Percentiles rank a stretch among this genome's conserved stretches.
Conservation (phyloP, 2,329 filamentous ascomycete genomes). For the Cadophora luteo-olivacea region DNA sequence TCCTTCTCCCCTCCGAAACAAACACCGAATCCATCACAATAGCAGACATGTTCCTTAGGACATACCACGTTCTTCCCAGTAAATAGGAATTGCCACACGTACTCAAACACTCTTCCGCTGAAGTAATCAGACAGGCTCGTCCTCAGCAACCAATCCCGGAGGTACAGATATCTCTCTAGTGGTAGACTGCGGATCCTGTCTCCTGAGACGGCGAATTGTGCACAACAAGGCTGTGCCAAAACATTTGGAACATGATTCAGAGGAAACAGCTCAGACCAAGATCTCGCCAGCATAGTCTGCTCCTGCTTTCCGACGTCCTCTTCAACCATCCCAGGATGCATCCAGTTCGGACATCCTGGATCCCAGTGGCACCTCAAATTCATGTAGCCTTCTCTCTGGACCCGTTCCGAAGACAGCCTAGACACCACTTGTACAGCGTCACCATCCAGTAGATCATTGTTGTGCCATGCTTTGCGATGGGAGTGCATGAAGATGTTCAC, state of each 20-base stretch:
- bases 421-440: constrained; percentile 45
- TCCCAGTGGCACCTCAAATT: constrained; percentile 67
- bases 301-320: constrained; percentile 48
- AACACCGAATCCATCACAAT: constrained; percentile 44
- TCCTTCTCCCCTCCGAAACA: constrained; percentile 42
- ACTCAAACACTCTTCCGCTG: constrained; percentile 68
- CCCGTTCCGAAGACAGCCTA: constrained; percentile 39
- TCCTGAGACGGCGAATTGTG: constrained; percentile 67
- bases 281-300: constrained; percentile 51
- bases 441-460: constrained; percentile 37
- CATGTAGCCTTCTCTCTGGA: constrained; percentile 62
- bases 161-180: constrained; percentile 59
- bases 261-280: constrained; percentile 46
- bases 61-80: constrained; percentile 52
- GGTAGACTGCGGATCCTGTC: constrained; percentile 57
- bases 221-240: constrained; percentile 65
- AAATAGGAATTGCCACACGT: constrained; percentile 70
- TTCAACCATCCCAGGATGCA: constrained; percentile 50
- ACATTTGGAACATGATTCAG: constrained; percentile 49
- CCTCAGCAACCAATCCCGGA: constrained; percentile 65
- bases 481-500: constrained; percentile 47
- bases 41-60: constrained; percentile 40
- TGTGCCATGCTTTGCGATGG: constrained; percentile 53
- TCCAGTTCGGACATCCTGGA: constrained; percentile 60
- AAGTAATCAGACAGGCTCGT: constrained; percentile 60